Evolutionary conservation across 805 yeast species (phyloP).

Genomic region (Ogataea siamensis): DNA sequence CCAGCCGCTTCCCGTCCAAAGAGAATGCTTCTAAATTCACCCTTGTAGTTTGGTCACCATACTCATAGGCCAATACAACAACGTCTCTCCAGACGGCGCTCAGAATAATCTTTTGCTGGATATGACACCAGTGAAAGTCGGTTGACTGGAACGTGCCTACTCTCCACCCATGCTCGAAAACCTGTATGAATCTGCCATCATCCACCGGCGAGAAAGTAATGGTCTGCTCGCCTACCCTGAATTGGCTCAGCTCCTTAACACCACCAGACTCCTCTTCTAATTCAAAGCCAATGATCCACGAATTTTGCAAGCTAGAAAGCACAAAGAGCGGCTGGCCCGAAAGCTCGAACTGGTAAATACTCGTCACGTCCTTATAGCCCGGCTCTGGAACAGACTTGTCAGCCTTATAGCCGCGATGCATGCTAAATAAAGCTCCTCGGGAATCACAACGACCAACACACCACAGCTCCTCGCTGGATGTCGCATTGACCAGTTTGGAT

Average conservation of each 20-base stretch:
- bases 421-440: constrained; percentile 26
- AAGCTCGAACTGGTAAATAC: constrained; percentile 15
- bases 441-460: constrained; percentile 27
- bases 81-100: constrained; percentile 13
- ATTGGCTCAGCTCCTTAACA: constrained; percentile 14
- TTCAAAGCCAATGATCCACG: constrained; percentile 14
- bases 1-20: constrained; percentile 3
- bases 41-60: constrained; percentile 1
- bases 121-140: constrained; percentile 4
- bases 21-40: constrained; percentile 20
- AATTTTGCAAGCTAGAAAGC: constrained; percentile 15
- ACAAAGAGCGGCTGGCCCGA: constrained; percentile 12
- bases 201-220: constrained; percentile 13
- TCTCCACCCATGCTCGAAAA: constrained; percentile 24
- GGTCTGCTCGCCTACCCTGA: constrained; percentile 15
- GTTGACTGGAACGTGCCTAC: constrained; percentile 18
- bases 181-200: constrained; percentile 19
- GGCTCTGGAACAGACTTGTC: constrained; percentile 18
- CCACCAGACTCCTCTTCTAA: constrained; percentile 12
- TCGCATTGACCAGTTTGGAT: constrained; percentile 19
- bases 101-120: constrained; percentile 19
- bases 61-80: constrained; percentile 22
- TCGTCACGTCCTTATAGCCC: constrained; percentile 15
- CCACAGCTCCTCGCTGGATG: constrained; percentile 32
- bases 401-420: constrained; percentile 27